A percentile compares a stretch with the other conserved stretches of the same genome.
These are phyloP conservation scores for Pseudocercospora fuligena DNA, from an alignment of 2,329 filamentous ascomycete species.

Conservation along the genomic window DNA sequence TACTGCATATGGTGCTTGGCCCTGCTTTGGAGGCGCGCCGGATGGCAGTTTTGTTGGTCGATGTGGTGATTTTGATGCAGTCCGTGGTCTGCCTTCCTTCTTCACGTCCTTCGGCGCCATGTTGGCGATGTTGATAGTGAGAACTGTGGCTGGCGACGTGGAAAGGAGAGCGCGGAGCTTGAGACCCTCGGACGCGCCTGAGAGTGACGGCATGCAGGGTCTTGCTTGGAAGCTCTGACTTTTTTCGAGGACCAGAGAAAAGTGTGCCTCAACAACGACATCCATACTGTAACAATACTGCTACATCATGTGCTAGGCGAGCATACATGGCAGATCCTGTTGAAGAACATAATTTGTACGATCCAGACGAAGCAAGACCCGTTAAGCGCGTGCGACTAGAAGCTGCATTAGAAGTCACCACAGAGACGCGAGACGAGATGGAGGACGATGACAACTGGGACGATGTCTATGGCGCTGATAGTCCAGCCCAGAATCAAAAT, in stretches of 20 bases:
- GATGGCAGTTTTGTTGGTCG: conserved; percentile 29
- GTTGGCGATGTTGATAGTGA: conserved; percentile 5
- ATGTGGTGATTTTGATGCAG: conserved; percentile 27
- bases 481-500: neutral
- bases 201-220: no score
- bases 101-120: conserved; percentile 18
- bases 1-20: neutral
- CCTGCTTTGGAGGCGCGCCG: neutral
- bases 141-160: neutral
- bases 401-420: conserved; percentile 42
- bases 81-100: conserved; percentile 12
- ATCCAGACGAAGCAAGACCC: conserved; percentile 39
- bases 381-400: conserved; percentile 50
- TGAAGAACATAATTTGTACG: conserved; percentile 17
- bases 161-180: neutral
- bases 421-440: conserved; percentile 36
- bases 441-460: conserved; percentile 39
- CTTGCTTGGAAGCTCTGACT: neutral
- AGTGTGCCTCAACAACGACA: no score
- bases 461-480: conserved; percentile 36
- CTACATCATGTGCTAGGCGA: conserved; percentile 4
- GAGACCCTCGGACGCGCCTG: no score
- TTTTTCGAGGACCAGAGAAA: neutral
- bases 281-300: neutral
- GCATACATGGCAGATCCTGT: conserved; percentile 6